These are phyloP conservation scores for Gossypium sturtianum DNA, from an alignment of 345 rosid species.

Conservation along the genomic window DNA sequence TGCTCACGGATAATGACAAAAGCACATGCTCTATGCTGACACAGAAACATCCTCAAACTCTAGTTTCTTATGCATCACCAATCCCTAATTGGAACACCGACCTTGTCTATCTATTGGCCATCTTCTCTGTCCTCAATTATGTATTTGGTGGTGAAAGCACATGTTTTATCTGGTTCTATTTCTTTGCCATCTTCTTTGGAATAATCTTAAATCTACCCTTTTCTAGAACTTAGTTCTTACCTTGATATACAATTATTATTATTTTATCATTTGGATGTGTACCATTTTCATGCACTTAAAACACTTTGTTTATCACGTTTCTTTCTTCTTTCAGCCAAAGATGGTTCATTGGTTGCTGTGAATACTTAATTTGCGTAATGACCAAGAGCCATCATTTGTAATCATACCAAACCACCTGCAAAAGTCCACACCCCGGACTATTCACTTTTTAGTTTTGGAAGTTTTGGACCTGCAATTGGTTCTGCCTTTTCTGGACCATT, in stretches of 20 bases:
- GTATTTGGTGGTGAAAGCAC: too few species aligned
- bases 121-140: too few species aligned
- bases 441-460: conserved; percentile 93
- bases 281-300: not conserved
- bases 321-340: conserved; percentile 50
- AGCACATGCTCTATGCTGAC: too few species aligned
- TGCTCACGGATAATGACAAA: too few species aligned
- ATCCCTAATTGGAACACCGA: too few species aligned
- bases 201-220: not conserved
- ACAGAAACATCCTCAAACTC: too few species aligned
- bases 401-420: conserved; percentile 89
- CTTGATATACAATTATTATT: not conserved
- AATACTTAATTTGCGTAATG: conserved; percentile 50
- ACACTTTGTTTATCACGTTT: not conserved
- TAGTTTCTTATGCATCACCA: too few species aligned
- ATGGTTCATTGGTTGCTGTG: conserved; percentile 38
- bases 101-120: too few species aligned
- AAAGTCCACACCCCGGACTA: conserved; percentile 72
- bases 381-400: conserved; percentile 44
- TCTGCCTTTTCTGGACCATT: conserved; percentile 43
- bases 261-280: not conserved
- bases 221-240: not conserved
- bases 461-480: conserved; percentile 64
- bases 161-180: too few species aligned
- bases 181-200: too few species aligned